Conservation (phyloP, 495 filamentous ascomycete genomes). For the Aspergillus incahuasiensis region DNA sequence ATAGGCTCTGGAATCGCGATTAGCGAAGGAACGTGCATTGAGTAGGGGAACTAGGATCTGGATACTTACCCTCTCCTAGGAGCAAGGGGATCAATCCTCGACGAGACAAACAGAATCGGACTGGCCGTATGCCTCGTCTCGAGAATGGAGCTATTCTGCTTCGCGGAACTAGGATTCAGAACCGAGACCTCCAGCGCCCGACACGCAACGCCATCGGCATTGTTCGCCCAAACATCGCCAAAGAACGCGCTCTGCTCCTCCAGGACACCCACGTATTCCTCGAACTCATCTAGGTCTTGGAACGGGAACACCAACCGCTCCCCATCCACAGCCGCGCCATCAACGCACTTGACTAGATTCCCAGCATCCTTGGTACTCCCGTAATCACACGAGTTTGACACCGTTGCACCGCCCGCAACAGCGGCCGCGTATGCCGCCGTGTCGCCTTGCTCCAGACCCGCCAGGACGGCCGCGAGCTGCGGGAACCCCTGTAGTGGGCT, state of each 20-base stretch:
- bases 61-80: not conserved
- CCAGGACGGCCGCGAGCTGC: not conserved
- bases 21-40: too few species aligned
- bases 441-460: not conserved
- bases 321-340: not conserved
- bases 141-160: not conserved
- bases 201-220: not conserved
- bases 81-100: not conserved
- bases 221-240: not conserved
- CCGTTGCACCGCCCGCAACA: not conserved
- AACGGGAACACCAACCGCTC: too few species aligned
- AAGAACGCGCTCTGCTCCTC: not conserved
- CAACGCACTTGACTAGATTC: not conserved
- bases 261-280: not conserved
- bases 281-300: not conserved
- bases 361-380: not conserved
- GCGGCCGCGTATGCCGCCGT: not conserved
- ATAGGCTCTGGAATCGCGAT: not conserved
- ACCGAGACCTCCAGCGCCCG: not conserved
- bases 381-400: not conserved
- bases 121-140: not conserved
- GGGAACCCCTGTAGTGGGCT: not conserved
- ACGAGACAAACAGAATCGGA: not conserved
- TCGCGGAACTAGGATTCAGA: too few species aligned
- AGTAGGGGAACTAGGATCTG: too few species aligned